These are phyloP conservation scores for Knoxia roxburghii DNA, from an alignment of 257 asterid genomes.

Conservation along the genomic window DNA sequence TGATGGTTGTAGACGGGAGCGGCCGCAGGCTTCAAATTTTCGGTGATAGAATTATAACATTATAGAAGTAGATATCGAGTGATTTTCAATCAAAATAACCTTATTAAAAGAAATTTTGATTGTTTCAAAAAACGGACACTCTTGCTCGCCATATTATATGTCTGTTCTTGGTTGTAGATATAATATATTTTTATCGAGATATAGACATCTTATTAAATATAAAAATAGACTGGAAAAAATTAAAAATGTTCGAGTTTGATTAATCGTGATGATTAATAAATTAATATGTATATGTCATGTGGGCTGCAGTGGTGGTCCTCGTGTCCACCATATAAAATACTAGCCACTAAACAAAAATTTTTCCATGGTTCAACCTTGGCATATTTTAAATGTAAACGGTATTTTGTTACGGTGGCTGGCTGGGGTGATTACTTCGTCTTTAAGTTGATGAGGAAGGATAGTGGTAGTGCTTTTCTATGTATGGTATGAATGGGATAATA, in stretches of 20 bases:
- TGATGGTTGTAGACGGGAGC: slow-evolving; percentile 39
- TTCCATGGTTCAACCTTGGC: not conserved
- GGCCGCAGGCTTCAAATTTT: too few species aligned
- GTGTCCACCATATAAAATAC: slow-evolving; percentile 32
- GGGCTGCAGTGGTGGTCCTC: slow-evolving; percentile 24
- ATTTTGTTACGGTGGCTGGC: not conserved
- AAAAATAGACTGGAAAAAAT: too few species aligned
- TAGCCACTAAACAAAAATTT: not conserved
- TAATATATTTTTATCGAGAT: too few species aligned
- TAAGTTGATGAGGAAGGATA: slow-evolving; percentile 8
- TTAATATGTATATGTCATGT: slow-evolving; percentile 18
- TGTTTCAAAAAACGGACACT: too few species aligned
- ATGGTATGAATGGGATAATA: not conserved
- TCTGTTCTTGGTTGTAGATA: too few species aligned
- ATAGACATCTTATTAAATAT: too few species aligned
- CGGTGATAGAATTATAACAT: too few species aligned
- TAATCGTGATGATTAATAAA: slow-evolving; percentile 7
- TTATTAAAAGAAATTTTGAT: too few species aligned
- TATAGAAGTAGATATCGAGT: too few species aligned
- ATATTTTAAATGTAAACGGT: not conserved
- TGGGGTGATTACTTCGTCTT: slow-evolving; percentile 13
- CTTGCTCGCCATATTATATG: too few species aligned
- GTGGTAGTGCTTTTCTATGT: slow-evolving; percentile 17
- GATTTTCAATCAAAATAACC: too few species aligned
- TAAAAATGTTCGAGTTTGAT: too few species aligned